Percentiles rank a stretch among this genome's conserved stretches.
These are phyloP conservation scores for Balamuthia mandrillaris DNA, from an alignment of 208 protist genomes.

Conservation along the genomic window DNA sequence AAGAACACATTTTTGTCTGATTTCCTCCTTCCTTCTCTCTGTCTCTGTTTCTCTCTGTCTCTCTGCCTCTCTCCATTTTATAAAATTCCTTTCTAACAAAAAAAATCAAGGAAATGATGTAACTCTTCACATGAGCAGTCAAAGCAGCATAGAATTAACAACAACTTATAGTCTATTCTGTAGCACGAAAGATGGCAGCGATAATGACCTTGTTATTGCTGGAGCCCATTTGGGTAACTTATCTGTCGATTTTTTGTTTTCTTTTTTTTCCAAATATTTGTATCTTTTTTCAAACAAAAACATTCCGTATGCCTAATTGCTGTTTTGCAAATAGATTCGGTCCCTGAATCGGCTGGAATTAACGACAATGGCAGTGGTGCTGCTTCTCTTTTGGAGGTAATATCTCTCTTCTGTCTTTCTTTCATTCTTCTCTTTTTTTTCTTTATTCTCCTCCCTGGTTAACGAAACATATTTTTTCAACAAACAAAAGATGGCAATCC, in stretches of 20 bases:
- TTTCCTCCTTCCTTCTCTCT: background rate
- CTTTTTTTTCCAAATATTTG: background rate
- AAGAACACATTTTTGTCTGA: background rate
- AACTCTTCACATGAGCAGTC: no score
- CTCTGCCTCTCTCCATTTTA: no score
- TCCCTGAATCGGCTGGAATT: conserved; percentile 51
- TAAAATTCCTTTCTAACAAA: no score
- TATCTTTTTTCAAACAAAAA: background rate
- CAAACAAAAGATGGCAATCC: no score
- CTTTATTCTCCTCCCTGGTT: no score
- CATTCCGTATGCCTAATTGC: no score
- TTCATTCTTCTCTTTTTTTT: no score
- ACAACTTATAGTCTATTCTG: conserved; percentile 11
- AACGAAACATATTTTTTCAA: no score
- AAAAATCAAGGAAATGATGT: no score
- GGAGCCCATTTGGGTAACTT: conserved; percentile 9
- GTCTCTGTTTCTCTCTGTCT: background rate
- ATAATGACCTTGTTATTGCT: background rate
- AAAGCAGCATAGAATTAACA: no score
- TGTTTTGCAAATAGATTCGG: conserved; percentile 42
- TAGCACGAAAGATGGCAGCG: background rate
- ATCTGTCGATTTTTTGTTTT: background rate
- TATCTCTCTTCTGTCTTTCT: no score
- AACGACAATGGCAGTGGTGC: conserved; percentile 61
- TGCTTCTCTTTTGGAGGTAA: conserved; percentile 4